phyloP scores from a whole-genome alignment of 2,329 filamentous ascomycete genomes.

The Arachnopeziza araneosa region DNA sequence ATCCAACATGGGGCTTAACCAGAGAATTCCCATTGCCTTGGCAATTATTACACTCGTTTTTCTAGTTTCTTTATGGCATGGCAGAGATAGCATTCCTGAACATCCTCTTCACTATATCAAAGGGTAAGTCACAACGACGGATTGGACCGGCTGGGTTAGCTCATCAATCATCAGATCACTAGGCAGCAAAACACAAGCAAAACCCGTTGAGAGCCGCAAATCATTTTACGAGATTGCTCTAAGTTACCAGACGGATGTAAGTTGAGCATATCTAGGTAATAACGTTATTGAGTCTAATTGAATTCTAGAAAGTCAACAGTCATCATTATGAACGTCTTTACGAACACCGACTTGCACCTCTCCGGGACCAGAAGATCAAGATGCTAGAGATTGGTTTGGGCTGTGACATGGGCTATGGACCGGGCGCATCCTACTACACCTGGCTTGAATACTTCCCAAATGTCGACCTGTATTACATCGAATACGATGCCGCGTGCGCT shows the following conservation, averaged over 20 bases:
- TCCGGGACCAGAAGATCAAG: slow-evolving; percentile 32
- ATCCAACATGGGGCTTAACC: neutral
- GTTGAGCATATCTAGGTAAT: neutral
- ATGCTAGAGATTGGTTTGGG: slow-evolving; percentile 39
- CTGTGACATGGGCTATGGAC: slow-evolving; percentile 35
- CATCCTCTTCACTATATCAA: slow-evolving; percentile 4
- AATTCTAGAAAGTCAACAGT: slow-evolving; percentile 29
- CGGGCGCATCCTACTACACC: slow-evolving; percentile 36
- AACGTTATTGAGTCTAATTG: neutral
- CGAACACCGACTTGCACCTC: slow-evolving; percentile 33
- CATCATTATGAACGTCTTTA: slow-evolving; percentile 38
- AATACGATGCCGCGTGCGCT: slow-evolving; percentile 35
- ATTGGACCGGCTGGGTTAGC: neutral
- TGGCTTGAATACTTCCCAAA: slow-evolving; percentile 37
- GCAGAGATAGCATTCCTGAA: neutral
- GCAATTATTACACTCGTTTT: slow-evolving; percentile 33
- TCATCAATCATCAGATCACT: neutral
- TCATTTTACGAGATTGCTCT: slow-evolving; percentile 32
- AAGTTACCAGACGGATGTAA: slow-evolving; percentile 33
- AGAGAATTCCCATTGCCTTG: neutral
- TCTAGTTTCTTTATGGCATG: slow-evolving; percentile 1
- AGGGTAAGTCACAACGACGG: slow-evolving; percentile 1
- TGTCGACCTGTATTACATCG: slow-evolving; percentile 39
- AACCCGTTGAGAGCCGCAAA: neutral
- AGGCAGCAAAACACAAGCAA: neutral